A percentile compares a stretch with the other conserved stretches of the same genome.
These are phyloP conservation scores for Candida sanyaensis DNA, from an alignment of 1,139 yeast species.

Conservation along the genomic window DNA sequence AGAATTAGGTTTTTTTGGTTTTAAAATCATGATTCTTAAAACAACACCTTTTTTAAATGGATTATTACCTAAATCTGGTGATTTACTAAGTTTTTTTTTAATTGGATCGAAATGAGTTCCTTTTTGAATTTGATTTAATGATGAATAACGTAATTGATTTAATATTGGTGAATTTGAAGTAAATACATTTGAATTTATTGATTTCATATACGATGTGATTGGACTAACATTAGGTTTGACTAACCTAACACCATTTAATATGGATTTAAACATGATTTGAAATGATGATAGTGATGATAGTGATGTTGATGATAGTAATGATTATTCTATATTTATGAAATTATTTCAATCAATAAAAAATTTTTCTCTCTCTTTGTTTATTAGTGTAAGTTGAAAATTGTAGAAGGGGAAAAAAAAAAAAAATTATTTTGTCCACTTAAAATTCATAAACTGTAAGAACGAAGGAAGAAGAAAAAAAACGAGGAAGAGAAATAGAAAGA, in stretches of 20 bases:
- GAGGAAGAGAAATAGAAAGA: background rate
- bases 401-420: background rate
- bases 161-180: background rate
- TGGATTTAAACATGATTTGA: constrained; percentile 14
- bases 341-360: background rate
- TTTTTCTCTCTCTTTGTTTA: constrained; percentile 1
- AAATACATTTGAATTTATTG: constrained; percentile 14
- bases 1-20: constrained; percentile 98
- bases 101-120: constrained; percentile 61
- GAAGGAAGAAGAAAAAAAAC: background rate
- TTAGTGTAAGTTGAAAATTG: background rate
- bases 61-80: constrained; percentile 80
- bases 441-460: background rate
- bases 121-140: constrained; percentile 71
- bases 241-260: constrained; percentile 9
- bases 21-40: constrained; percentile 88
- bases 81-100: constrained; percentile 49
- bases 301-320: background rate
- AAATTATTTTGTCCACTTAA: constrained; percentile 8
- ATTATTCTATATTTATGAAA: no score
- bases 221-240: constrained; percentile 9
- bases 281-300: background rate
- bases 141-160: constrained; percentile 54
- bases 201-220: constrained; percentile 14
- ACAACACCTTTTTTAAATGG: constrained; percentile 95